Conservation (phyloP, 257 asterid species). For the Rhazya stricta region DNA sequence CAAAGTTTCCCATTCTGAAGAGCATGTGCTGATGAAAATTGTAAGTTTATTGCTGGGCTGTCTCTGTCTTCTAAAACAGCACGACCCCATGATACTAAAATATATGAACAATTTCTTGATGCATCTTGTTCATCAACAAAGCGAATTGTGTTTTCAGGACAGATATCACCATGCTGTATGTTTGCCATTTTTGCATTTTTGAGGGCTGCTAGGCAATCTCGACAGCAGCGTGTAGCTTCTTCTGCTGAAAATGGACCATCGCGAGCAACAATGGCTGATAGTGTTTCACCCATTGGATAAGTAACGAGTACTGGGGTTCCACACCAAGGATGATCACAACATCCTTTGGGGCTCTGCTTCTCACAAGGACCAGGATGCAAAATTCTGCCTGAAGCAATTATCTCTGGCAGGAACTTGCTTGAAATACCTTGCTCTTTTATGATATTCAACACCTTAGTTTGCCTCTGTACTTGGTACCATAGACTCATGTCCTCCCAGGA, state of each 20-base stretch:
- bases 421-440: conserved; percentile 50
- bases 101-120: conserved; percentile 26
- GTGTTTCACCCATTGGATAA: conserved; percentile 58
- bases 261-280: conserved; percentile 38
- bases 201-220: conserved; percentile 64
- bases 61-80: conserved; percentile 79
- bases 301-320: conserved; percentile 71
- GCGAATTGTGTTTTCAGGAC: conserved; percentile 54
- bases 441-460: conserved; percentile 65
- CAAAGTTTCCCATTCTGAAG: conserved; percentile 80
- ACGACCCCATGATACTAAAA: conserved; percentile 70
- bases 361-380: conserved; percentile 63
- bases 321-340: conserved; percentile 76
- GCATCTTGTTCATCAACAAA: conserved; percentile 26
- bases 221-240: conserved; percentile 65
- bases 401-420: conserved; percentile 56
- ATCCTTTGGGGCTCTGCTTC: conserved; percentile 55
- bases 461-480: conserved; percentile 89
- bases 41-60: conserved; percentile 60
- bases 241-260: conserved; percentile 44
- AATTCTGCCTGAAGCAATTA: conserved; percentile 59
- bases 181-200: conserved; percentile 56
- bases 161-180: conserved; percentile 71
- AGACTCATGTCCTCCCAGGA: conserved; percentile 90
- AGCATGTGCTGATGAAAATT: conserved; percentile 63